A percentile compares a stretch with the other conserved stretches of the same genome.
phyloP scores from a whole-genome alignment of 352 stramenopile genomes.

The Phytophthora ramorum region DNA sequence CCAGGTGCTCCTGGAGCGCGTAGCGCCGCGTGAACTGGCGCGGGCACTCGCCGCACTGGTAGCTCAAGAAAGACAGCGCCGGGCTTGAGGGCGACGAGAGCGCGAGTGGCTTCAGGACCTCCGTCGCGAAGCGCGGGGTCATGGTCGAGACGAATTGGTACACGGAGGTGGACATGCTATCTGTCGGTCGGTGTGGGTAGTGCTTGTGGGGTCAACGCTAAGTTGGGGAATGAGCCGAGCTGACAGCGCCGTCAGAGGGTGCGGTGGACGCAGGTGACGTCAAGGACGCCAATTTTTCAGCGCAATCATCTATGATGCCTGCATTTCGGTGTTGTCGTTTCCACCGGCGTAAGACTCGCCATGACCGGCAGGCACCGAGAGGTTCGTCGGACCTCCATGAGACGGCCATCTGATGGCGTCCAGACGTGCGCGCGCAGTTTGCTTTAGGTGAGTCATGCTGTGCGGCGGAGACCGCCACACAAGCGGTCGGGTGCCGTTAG shows the following conservation, averaged over 20 bases:
- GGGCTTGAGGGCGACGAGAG: constrained; percentile 14
- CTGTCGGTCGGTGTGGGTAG: constrained; percentile 5
- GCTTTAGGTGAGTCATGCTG: constrained; percentile 13
- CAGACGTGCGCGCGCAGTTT: constrained; percentile 6
- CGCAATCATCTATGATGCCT: constrained; percentile 14
- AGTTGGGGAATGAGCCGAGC: constrained; percentile 34
- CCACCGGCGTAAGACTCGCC: constrained; percentile 14
- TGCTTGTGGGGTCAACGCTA: constrained; percentile 34
- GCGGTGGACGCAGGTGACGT: not conserved
- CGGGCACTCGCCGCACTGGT: constrained; percentile 48
- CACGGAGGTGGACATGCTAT: constrained; percentile 36
- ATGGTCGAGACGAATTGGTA: constrained; percentile 35
- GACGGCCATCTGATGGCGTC: constrained; percentile 20
- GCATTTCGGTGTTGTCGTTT: constrained; percentile 32
- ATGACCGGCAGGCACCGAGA: constrained; percentile 6
- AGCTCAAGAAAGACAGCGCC: constrained; percentile 15
- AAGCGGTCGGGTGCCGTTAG: not conserved
- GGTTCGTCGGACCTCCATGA: constrained; percentile 10
- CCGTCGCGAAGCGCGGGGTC: constrained; percentile 29
- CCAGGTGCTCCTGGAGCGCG: constrained; percentile 53
- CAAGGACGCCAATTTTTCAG: constrained; percentile 10
- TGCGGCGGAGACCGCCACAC: not conserved
- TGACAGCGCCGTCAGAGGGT: not conserved
- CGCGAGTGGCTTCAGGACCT: constrained; percentile 18
- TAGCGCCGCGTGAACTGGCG: constrained; percentile 42